Base-by-base conservation (phyloP, 176 grass and related monocot species). In the Musa schizocarpa region DNA sequence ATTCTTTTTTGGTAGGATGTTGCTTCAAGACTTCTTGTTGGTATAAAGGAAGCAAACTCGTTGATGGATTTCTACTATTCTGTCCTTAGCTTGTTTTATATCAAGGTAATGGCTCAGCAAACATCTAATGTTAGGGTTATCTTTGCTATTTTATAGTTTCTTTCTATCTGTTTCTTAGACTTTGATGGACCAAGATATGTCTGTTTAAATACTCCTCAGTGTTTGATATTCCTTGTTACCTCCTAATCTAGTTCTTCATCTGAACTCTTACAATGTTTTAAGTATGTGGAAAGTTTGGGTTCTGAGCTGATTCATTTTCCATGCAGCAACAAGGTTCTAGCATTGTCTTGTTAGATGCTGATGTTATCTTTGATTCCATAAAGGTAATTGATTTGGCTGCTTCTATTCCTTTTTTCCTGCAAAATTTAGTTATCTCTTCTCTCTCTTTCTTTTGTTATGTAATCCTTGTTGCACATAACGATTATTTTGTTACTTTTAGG, bases 21-120 rank as follows among this genome's bases (percentile, higher is more conserved):
- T 22, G 85, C 72, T 43, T 75, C 74, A 13, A 79, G 56, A 66
- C 86, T 99, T 74, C 90, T 89, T 77, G 68, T 71, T 11, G 85
- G 81, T 65, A 74, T 99, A 78, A 95, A 99, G 76, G 87, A 85
- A 67, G 68, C 91, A 29, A 84, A 89, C 74, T 91, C 88, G 19
- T 85, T 99, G 56, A 81, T 92, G 52, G 86, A 95, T 48, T 88
- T 95, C 50, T 95, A 95, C 83, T 89, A 95, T 61, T 85, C 86
- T 57, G 69, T 89, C 24, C 81, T 86, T 82, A 87, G 86, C 52
- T 81, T 95, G 79, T 78, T 88, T 50, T 80, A 85, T 82, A 52
- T 99, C 63, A 99, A 99, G 88, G 91, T 95, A 69, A 77, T 43
- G 4, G 4, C 34, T 43, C 34, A 43, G 26, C 26, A 27, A 27